Evolutionary conservation across 768 basidiomycete genomes (phyloP), one percentile per base, ranked within the genome.

Genomic region (Lentinula aciculospora): DNA sequence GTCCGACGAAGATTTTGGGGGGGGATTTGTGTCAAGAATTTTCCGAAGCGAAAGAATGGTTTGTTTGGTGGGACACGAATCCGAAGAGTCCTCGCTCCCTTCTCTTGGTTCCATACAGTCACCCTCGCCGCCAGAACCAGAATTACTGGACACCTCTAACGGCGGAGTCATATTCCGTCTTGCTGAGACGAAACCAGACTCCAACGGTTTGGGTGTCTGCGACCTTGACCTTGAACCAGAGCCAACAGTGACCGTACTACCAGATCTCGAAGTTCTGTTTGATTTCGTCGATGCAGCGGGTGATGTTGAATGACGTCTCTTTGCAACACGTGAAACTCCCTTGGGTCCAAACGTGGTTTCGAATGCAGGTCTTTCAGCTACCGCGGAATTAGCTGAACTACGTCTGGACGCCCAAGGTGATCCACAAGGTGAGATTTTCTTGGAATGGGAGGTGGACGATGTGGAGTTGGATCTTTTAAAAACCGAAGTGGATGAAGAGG

Each of bases 21-120:
- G 40, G 8, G 67, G 65, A 25, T 7, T 71, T 77, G 57, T 78
- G 60, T 83, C 81, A 12, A 91, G 78, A 58, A 91, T 91, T 66
- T 83, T 86, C 58, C 89, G 82, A 23, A 91, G 74, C 27, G 80
- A 83, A 58, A 80, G 75, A 23, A 91, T 74, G 1, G 88, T 86
- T 58, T 75, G 83, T 63, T 85, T 86, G 2, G 83, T 83, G 15
- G 77, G 74, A 58, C 77, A 78, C 36, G 71, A 68, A 58, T 84
- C 82, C n/a, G 77, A 74, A 4, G 83, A 82, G 0, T 80, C 23
- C 1, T 36, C 36, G 19, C 36, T 39, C 23, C 13, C 51, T 9
- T 39, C 36, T n/a, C 32, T 80, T 0, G 78, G 79, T 0, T 79
- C 80, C 21, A 79, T 8, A 25, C 10, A 12, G 10, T 36, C 21